Evolutionary conservation across 257 asterid genomes (phyloP), one percentile per base, ranked within the genome.

Genomic region (Marsdenia floribunda): DNA sequence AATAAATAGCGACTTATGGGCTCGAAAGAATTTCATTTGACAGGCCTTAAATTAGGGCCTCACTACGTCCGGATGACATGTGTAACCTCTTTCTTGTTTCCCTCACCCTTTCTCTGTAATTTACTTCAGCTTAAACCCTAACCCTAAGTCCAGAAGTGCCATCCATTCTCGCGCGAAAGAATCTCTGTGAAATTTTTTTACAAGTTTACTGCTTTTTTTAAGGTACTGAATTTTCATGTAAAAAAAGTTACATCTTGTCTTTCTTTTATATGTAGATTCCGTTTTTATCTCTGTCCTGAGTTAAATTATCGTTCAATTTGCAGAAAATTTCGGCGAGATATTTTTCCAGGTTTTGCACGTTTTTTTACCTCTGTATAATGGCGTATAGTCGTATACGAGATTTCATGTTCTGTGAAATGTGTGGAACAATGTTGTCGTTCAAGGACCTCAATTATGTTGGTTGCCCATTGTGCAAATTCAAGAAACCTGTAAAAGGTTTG

Each of bases 321-420:
- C 71, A 47, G 73, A n/a, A 21, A 1, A 0, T 42, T 7, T 46
- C 26, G 52, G 4, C 21, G 14, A 15, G 47, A 35, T 68, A 66
- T 19, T 66, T 66, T 38, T 19, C 18, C 16, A 37, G 9, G 35
- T 16, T 6, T 19, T 38, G 4, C 52, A 18, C 33, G 24, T 65
- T 35, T 26, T 26, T 65, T 37, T 21, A 37, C 50, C 44, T 65
- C 14, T 2, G 15, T 18, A 82, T 77, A 86, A 64, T 86, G 80
- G 91, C 86, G 6, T 86, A 87, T 80, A 65, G 86, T 61, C 89
- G 71, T 68, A 90, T 86, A 78, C 86, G 97, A n/a, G 98, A 93
- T 76, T 93, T 89, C 83, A 87, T 91, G 96, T 93, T 91, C 87
- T 93, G 97, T 79, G 85, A 82, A 65, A 46, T 82, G 72, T 90